Conservation (phyloP, 306 rosid genomes). For the Gillenia trifoliata region DNA sequence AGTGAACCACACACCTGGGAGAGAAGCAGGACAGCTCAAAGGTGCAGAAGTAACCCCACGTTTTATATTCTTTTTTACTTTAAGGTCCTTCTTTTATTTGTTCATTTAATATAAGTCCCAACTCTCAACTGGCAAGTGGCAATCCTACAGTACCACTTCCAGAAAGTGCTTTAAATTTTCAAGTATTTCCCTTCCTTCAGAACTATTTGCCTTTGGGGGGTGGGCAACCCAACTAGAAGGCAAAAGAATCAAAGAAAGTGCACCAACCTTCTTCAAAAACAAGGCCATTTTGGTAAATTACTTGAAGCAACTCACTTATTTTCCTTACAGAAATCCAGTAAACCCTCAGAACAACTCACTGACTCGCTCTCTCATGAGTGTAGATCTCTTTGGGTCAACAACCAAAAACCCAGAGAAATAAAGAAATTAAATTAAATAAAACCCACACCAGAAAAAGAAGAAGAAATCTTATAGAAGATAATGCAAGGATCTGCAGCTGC, state of each 20-base stretch:
- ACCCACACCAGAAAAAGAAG: background rate
- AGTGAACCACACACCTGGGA: background rate
- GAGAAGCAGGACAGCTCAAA: background rate
- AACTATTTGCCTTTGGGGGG: background rate
- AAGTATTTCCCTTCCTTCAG: background rate
- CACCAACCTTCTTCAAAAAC: background rate
- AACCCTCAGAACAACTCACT: background rate
- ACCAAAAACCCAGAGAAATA: conserved; percentile 16
- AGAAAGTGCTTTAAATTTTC: background rate
- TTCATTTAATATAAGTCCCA: background rate
- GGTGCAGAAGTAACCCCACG: background rate
- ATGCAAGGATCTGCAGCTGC: conserved; percentile 67
- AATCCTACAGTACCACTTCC: background rate
- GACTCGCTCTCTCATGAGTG: conserved; percentile 4
- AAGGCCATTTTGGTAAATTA: conserved; percentile 37
- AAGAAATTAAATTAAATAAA: background rate
- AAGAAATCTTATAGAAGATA: conserved; percentile 24
- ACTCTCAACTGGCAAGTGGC: background rate
- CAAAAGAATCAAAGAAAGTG: conserved; percentile 15
- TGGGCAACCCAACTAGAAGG: background rate
- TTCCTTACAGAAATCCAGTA: background rate
- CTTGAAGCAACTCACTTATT: background rate
- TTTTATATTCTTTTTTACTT: background rate
- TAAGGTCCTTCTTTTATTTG: background rate
- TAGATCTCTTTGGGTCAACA: conserved; percentile 9